Evolutionary conservation across 192 early-diverging fungal genomes (phyloP).

Genomic region (Paraglomus brasilianum): DNA sequence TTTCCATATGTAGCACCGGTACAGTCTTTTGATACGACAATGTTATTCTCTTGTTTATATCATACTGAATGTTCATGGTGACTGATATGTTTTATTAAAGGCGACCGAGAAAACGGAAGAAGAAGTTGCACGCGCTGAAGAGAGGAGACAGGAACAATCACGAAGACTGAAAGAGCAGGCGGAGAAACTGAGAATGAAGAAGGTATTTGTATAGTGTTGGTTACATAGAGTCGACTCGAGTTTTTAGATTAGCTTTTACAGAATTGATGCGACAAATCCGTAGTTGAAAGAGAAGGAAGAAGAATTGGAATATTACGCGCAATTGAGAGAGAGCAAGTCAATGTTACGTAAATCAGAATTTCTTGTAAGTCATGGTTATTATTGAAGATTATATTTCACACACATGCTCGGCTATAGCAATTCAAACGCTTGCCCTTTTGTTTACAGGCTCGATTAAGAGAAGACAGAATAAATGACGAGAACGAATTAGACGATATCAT

Average conservation of each 20-base stretch:
- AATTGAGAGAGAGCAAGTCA: slow-evolving; percentile 46
- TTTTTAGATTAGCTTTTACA: background rate
- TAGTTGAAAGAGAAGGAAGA: slow-evolving; percentile 66
- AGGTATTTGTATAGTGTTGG: slow-evolving; percentile 45
- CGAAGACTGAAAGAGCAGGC: slow-evolving; percentile 77
- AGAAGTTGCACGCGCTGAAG: slow-evolving; percentile 66
- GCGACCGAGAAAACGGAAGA: slow-evolving; percentile 77
- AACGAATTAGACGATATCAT: slow-evolving; percentile 74
- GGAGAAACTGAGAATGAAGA: slow-evolving; percentile 77
- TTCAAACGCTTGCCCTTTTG: slow-evolving; percentile 11
- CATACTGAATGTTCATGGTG: background rate
- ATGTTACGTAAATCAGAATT: slow-evolving; percentile 51
- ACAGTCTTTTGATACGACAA: background rate
- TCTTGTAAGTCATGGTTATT: slow-evolving; percentile 39
- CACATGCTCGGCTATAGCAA: background rate
- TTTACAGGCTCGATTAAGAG: slow-evolving; percentile 53
- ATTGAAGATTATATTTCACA: background rate
- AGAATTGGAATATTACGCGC: slow-evolving; percentile 59
- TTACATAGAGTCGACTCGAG: background rate
- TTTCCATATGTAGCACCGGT: slow-evolving; percentile 74
- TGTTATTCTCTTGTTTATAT: slow-evolving; percentile 9
- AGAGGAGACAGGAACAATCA: slow-evolving; percentile 69
- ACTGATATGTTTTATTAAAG: slow-evolving; percentile 30
- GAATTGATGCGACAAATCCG: background rate
- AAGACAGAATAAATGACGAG: slow-evolving; percentile 64